Base-by-base conservation (phyloP, 1,284 basidiomycete genomes). In the Boletus mariae region DNA sequence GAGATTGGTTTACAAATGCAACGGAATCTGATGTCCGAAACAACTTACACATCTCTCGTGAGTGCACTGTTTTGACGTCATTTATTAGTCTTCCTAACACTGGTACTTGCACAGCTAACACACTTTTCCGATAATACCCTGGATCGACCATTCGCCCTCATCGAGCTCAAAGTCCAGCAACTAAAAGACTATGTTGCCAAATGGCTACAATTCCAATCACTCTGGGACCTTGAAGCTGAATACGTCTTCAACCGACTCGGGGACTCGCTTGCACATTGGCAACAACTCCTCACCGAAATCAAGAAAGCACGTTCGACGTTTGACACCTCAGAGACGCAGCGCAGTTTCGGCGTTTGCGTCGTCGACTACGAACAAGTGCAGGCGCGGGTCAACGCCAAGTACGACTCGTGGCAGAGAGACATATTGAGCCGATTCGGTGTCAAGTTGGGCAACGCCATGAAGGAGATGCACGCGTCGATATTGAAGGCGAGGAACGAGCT, bases 321-420 rank as follows among this genome's bases (percentile, higher is more conserved):
- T 66, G 96, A 99, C 72, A 98, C 94, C 13, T 91, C 92, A 17
- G 95, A 98, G 62, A 95, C 93, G 12, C 87, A 90, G 63, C 92
- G 90, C 61, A 84, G 85, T 47, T 97, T 98, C 67, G 94, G 92
- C 2, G 91, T 96, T 5, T 95, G 92, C 63, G 83, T 96, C 42
- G 90, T 99, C 63, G 93, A 98, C 73, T 98, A 98, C 71, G 95
- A 98, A 70, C 95, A 97, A 68, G 96, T 98, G 20, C 97, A 99
- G 73, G 85, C 91, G 49, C 85, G 95, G 61, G 96, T 99, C 64
- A 98, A 98, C 68, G 92, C 95, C 55, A 98, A 98, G 77, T 98
- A 98, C 71, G 97, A 99, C 68, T 79, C 92, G 8, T 98, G 96
- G 96, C 95, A 99, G 76, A 80, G 89, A 58, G 97, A 98, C 63